Percentiles rank a stretch among this genome's conserved stretches.
phyloP scores from a whole-genome alignment of 106 monocot genomes.

The Phalaenopsis equestris region DNA sequence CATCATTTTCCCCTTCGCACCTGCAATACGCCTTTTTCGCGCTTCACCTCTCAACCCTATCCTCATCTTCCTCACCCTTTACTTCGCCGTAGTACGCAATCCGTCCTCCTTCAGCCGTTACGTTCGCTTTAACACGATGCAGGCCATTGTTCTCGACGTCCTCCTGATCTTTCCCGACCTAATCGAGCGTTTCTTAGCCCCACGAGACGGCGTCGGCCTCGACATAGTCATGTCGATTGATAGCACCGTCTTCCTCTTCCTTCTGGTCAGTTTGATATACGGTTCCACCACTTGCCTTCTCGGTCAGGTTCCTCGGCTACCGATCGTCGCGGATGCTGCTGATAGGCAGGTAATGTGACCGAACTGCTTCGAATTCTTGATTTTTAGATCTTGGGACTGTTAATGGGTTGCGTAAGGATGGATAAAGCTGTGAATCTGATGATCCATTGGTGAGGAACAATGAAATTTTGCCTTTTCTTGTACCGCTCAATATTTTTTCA shows the following conservation, averaged over 20 bases:
- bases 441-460: neutral
- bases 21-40: slow-evolving; percentile 63
- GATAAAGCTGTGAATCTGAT: neutral
- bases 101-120: slow-evolving; percentile 71
- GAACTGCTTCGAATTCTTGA: neutral
- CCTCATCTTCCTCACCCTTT: slow-evolving; percentile 80
- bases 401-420: neutral
- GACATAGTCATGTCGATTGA: slow-evolving; percentile 67
- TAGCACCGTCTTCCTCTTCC: slow-evolving; percentile 80
- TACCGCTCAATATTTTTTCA: neutral
- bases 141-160: slow-evolving; percentile 86
- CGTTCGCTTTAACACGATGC: slow-evolving; percentile 98
- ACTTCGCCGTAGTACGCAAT: slow-evolving; percentile 89
- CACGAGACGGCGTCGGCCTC: slow-evolving; percentile 45
- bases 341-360: slow-evolving; percentile 85
- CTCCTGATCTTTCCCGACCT: slow-evolving; percentile 95
- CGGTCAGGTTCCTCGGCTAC: slow-evolving; percentile 66
- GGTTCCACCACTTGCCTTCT: slow-evolving; percentile 66
- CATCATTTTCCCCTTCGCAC: slow-evolving; percentile 63
- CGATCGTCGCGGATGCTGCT: slow-evolving; percentile 88
- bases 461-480: neutral
- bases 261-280: slow-evolving; percentile 60
- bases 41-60: slow-evolving; percentile 66
- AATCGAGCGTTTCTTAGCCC: slow-evolving; percentile 51
- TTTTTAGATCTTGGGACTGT: neutral